These are phyloP conservation scores for Pythium monospermum DNA, from an alignment of 352 stramenopile genomes.

Conservation along the genomic window DNA sequence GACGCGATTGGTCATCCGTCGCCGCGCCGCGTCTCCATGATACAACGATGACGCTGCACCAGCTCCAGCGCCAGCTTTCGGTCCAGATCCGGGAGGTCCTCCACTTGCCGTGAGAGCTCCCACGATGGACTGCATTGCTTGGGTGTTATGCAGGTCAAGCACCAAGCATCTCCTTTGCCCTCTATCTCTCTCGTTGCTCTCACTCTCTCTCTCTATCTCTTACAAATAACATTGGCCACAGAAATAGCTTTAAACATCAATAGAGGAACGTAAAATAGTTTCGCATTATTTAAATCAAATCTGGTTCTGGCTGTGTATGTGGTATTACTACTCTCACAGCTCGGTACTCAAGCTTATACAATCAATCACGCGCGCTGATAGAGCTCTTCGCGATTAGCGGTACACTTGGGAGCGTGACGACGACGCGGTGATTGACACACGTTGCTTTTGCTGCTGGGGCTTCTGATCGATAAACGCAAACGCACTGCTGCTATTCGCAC, in stretches of 20 bases:
- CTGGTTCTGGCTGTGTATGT: no score
- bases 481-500: no score
- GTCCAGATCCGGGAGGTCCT: no score
- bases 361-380: background rate
- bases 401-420: conserved; percentile 9
- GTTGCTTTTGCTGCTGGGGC: conserved; percentile 2
- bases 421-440: conserved; percentile 12
- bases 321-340: no score
- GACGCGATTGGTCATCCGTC: conserved; percentile 22
- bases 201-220: no score
- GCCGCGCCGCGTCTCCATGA: conserved; percentile 1
- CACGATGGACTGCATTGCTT: conserved; percentile 15
- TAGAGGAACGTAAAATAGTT: background rate
- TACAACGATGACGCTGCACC: conserved; percentile 4
- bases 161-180: no score
- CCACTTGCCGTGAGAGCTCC: background rate
- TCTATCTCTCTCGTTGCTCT: no score
- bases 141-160: conserved; percentile 1
- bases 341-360: background rate
- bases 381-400: conserved; percentile 3
- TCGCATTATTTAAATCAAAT: background rate
- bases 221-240: no score
- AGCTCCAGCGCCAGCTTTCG: no score
- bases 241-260: background rate
- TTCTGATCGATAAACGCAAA: conserved; percentile 18